Percentiles rank a stretch among this genome's conserved stretches.
Conservation (phyloP, 192 early-diverging fungal species). For the Podila verticillata region DNA sequence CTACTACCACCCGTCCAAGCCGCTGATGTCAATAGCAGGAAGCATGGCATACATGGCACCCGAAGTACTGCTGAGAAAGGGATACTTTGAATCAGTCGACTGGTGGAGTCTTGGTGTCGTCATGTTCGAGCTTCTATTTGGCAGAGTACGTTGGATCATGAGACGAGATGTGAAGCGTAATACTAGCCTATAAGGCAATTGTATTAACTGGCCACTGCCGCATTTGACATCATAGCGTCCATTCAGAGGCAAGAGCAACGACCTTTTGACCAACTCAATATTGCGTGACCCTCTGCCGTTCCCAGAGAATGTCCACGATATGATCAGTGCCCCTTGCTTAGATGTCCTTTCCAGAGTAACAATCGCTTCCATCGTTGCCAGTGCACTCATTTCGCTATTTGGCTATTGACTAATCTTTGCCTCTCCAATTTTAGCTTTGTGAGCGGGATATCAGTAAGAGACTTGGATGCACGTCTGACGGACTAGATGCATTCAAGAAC, state of each 20-base stretch:
- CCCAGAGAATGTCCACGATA: slow-evolving; percentile 62
- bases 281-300: slow-evolving; percentile 72
- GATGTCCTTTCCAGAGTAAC: slow-evolving; percentile 63
- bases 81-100: slow-evolving; percentile 65
- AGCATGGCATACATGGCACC: slow-evolving; percentile 92
- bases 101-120: slow-evolving; percentile 91
- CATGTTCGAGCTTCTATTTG: slow-evolving; percentile 79
- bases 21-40: slow-evolving; percentile 78
- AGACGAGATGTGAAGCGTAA: neutral
- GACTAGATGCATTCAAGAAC: slow-evolving; percentile 69
- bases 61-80: slow-evolving; percentile 70
- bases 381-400: neutral
- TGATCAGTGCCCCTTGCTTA: slow-evolving; percentile 60
- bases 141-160: slow-evolving; percentile 62
- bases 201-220: neutral
- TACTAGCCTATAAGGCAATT: neutral
- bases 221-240: slow-evolving; percentile 68
- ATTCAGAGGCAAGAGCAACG: slow-evolving; percentile 81
- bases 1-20: slow-evolving; percentile 68
- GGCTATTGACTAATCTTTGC: too few relatives aligned
- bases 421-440: slow-evolving; percentile 60
- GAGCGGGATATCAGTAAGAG: slow-evolving; percentile 77
- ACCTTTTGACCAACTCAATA: slow-evolving; percentile 75
- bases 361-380: neutral
- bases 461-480: slow-evolving; percentile 80